Conservation (phyloP, 2,329 filamentous ascomycete species). For the Hortaea sp. region DNA sequence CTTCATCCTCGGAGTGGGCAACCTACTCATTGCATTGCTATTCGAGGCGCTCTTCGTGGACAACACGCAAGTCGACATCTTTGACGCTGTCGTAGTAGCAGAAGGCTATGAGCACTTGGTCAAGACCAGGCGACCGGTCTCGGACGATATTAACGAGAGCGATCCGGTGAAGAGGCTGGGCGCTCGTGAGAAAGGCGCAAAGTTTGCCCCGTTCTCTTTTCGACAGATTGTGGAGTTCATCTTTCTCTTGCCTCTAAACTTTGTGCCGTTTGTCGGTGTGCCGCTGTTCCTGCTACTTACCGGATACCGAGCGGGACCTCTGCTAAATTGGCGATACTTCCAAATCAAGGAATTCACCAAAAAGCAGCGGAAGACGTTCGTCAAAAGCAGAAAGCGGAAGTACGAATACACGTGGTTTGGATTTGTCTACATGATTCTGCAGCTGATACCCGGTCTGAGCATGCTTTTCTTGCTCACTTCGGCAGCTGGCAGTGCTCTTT, state of each 20-base stretch:
- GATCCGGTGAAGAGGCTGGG: constrained; percentile 71
- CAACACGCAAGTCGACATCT: constrained; percentile 67
- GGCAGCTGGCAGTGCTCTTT: constrained; percentile 73
- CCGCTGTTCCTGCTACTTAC: constrained; percentile 82
- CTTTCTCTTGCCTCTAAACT: constrained; percentile 58
- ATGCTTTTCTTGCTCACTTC: constrained; percentile 91
- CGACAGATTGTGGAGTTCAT: constrained; percentile 84
- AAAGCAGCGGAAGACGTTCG: constrained; percentile 61
- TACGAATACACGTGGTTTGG: constrained; percentile 95
- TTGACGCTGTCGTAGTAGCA: constrained; percentile 72
- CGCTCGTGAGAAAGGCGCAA: constrained; percentile 63
- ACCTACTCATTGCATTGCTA: constrained; percentile 49
- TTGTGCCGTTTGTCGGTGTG: constrained; percentile 73
- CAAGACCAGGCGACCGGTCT: constrained; percentile 45
- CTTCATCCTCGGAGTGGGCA: constrained; percentile 62
- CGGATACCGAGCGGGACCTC: constrained; percentile 74
- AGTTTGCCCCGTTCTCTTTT: constrained; percentile 81
- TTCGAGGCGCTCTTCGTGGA: constrained; percentile 50
- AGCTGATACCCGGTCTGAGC: constrained; percentile 82
- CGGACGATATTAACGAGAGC: constrained; percentile 61
- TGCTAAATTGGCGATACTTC: constrained; percentile 88
- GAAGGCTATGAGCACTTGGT: constrained; percentile 61
- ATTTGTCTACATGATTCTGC: constrained; percentile 68
- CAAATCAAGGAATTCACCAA: constrained; percentile 65
- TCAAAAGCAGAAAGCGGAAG: constrained; percentile 49